Conservation (phyloP, 2,329 filamentous ascomycete genomes). For the Microdochium nivale region DNA sequence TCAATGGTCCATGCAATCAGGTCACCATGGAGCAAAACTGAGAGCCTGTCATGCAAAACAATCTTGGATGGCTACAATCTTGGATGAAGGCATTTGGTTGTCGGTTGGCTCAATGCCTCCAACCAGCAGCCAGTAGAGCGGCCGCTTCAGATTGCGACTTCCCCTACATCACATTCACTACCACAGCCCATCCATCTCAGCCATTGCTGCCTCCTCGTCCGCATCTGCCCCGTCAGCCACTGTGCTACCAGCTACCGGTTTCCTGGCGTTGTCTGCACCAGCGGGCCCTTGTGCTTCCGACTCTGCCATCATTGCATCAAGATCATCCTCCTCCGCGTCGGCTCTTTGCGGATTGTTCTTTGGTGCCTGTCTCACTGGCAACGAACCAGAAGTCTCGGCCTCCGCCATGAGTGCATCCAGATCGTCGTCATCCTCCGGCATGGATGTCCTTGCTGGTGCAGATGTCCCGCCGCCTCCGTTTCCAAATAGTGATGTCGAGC, state of each 20-base stretch:
- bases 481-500: neutral
- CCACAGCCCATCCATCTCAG: slow-evolving; percentile 50
- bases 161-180: too few species aligned
- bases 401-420: slow-evolving; percentile 25
- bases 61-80: too few species aligned
- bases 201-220: slow-evolving; percentile 52
- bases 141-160: too few species aligned
- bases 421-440: slow-evolving; percentile 16
- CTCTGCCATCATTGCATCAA: slow-evolving; percentile 34
- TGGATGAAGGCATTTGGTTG: too few species aligned
- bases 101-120: too few species aligned
- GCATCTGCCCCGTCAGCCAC: slow-evolving; percentile 8
- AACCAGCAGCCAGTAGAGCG: too few species aligned
- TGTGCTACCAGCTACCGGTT: neutral
- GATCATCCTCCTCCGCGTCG: slow-evolving; percentile 25
- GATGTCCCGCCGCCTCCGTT: slow-evolving; percentile 1
- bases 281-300: slow-evolving; percentile 19
- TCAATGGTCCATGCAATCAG: too few species aligned
- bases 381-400: slow-evolving; percentile 23
- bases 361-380: slow-evolving; percentile 9
- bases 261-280: slow-evolving; percentile 3
- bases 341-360: slow-evolving; percentile 4
- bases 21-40: too few species aligned
- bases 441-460: neutral
- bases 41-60: too few species aligned